Evolutionary conservation across 257 asterid species (phyloP), one percentile per base, ranked within the genome.

Genomic region (Solanum appendiculatum): DNA sequence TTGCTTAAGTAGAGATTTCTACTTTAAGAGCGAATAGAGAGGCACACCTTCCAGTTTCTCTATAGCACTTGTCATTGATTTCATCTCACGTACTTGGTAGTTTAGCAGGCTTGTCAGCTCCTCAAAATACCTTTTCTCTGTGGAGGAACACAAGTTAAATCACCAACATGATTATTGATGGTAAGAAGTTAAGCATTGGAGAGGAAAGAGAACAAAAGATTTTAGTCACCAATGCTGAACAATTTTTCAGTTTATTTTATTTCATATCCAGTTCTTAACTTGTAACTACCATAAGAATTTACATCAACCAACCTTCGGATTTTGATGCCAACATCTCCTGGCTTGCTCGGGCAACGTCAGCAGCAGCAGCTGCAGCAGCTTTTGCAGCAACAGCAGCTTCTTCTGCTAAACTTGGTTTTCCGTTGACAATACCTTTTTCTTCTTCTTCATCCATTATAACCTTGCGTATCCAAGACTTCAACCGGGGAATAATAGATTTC

Each of bases 391-490:
- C 93, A 15, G 95, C 92, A 89, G 98, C 95, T 90, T 97, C 99
- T 92, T 95, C 98, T 48, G 93, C 98, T 74, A 93, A 72, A 90
- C 87, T 95, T 75, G 95, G 96, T 90, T 90, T 96, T 88, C 90
- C 88, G 90, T 88, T 89, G 31, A 84, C 77, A 56, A 25, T 88
- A 77, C 82, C 90, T 90, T 90, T 92, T 66, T 92, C 92, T 14
- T 91, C 97, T 87, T 90, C 93, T 91, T 94, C 98, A 87, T 95
- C 98, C 84, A 87, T 39, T 69, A 91, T 95, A 89, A 95, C 93
- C 93, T 92, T 94, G 88, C 98, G 98, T 56, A 97, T 93, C 99
- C 99, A 97, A 63, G 98, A 94, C 94, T 96, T 97, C 87, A 97
- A 89, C 88, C 94, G 90, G 21, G 99, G 99, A 84, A 96, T 85